A percentile compares a stretch with the other conserved stretches of the same genome.
Evolutionary conservation across 306 rosid species (phyloP).

Genomic region (Medicago ruthenica): DNA sequence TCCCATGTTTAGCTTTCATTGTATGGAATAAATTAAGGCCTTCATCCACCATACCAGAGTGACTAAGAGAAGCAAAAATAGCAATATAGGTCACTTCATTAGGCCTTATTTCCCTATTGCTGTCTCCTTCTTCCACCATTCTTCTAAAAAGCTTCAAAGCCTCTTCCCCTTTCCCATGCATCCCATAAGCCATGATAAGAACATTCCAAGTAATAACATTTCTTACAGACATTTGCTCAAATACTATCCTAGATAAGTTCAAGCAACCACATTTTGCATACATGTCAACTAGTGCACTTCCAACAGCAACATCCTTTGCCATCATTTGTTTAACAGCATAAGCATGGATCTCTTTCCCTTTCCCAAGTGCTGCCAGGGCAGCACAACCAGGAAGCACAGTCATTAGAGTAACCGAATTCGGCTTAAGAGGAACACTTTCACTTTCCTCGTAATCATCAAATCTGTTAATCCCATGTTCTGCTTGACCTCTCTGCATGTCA

Average conservation of each 20-base stretch:
- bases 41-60: conserved; percentile 69
- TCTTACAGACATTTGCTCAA: conserved; percentile 70
- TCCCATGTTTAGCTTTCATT: conserved; percentile 66
- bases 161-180: conserved; percentile 83
- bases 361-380: conserved; percentile 65
- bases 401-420: conserved; percentile 86
- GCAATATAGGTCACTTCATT: conserved; percentile 71
- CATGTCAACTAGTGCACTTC: conserved; percentile 88
- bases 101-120: conserved; percentile 53
- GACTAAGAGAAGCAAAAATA: conserved; percentile 73
- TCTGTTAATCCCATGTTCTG: conserved; percentile 23
- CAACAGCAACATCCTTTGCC: conserved; percentile 76
- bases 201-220: conserved; percentile 87
- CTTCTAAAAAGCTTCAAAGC: conserved; percentile 65
- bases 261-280: conserved; percentile 89
- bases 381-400: conserved; percentile 87
- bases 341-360: conserved; percentile 86
- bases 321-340: conserved; percentile 68
- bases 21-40: conserved; percentile 64
- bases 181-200: conserved; percentile 86
- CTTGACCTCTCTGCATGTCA: conserved; percentile 59
- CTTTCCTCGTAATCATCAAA: conserved; percentile 46
- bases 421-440: conserved; percentile 50
- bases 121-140: conserved; percentile 60
- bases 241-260: conserved; percentile 59